Percentiles rank a stretch among this genome's conserved stretches.
Evolutionary conservation across 441 rosid species (phyloP).

Genomic region (Pelargonium citronellum): DNA sequence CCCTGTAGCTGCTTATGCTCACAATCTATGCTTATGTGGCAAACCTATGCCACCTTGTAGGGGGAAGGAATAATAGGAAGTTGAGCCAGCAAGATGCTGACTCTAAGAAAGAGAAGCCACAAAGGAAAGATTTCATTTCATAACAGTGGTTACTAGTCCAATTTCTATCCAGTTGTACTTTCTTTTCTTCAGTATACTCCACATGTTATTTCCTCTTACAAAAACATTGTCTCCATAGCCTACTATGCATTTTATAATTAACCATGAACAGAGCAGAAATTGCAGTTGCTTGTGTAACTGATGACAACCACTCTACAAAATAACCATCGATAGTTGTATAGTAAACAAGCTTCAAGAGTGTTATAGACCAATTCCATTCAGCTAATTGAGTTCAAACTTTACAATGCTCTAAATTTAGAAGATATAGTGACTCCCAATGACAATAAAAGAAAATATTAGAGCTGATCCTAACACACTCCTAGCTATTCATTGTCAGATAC

Average conservation of each 20-base stretch:
- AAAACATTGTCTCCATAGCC: neutral
- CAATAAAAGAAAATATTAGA: neutral
- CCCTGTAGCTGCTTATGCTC: constrained; percentile 74
- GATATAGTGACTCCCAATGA: neutral
- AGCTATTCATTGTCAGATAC: constrained; percentile 18
- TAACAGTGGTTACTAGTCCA: neutral
- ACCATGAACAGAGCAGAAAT: neutral
- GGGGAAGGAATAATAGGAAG: constrained; percentile 25
- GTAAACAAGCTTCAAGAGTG: neutral
- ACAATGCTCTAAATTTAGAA: neutral
- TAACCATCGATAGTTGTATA: neutral
- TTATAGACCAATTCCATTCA: no score
- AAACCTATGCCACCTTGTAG: constrained; percentile 79
- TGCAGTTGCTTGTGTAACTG: neutral
- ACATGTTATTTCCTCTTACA: neutral
- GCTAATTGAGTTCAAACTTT: neutral
- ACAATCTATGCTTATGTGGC: constrained; percentile 88
- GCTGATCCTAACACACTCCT: neutral
- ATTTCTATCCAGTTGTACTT: neutral
- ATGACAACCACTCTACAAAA: neutral
- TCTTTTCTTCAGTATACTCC: neutral
- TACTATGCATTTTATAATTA: neutral
- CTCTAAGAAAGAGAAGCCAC: constrained; percentile 22
- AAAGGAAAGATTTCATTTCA: neutral
- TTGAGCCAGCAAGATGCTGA: constrained; percentile 66